These are phyloP conservation scores for Capsicum chinense DNA, from an alignment of 257 asterid genomes.

Conservation along the genomic window DNA sequence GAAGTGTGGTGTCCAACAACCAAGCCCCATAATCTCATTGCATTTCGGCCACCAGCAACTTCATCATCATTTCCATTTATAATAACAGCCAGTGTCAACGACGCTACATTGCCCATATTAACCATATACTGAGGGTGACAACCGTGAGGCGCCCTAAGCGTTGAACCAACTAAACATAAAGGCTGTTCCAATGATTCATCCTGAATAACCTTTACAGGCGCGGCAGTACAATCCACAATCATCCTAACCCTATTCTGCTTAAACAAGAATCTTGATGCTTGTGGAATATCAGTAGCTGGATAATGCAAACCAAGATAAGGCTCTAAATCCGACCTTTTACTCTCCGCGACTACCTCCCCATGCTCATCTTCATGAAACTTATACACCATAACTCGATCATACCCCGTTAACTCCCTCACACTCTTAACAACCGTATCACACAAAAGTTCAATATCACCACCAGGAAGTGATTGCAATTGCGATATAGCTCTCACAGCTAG, in stretches of 20 bases:
- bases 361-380: conserved; percentile 71
- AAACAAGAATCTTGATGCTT: conserved; percentile 60
- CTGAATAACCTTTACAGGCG: conserved; percentile 48
- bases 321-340: conserved; percentile 53
- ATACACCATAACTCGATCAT: conserved; percentile 63
- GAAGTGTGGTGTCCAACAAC: conserved; percentile 67
- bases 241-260: conserved; percentile 63
- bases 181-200: conserved; percentile 56
- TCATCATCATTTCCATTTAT: conserved; percentile 53
- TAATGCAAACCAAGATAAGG: conserved; percentile 64
- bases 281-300: conserved; percentile 65
- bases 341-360: conserved; percentile 68
- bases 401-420: conserved; percentile 59
- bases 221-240: conserved; percentile 57
- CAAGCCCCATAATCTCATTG: conserved; percentile 65
- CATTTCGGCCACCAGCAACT: conserved; percentile 45
- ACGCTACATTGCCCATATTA: conserved; percentile 65
- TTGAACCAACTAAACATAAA: conserved; percentile 59
- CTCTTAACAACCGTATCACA: conserved; percentile 62
- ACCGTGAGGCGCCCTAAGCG: conserved; percentile 64
- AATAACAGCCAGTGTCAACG: conserved; percentile 57
- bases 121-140: conserved; percentile 65
- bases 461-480: conserved; percentile 58
- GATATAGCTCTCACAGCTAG: conserved; percentile 64
- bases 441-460: conserved; percentile 56